Base-by-base conservation (phyloP, 352 stramenopile genomes). In the Globisporangium nodosum region DNA sequence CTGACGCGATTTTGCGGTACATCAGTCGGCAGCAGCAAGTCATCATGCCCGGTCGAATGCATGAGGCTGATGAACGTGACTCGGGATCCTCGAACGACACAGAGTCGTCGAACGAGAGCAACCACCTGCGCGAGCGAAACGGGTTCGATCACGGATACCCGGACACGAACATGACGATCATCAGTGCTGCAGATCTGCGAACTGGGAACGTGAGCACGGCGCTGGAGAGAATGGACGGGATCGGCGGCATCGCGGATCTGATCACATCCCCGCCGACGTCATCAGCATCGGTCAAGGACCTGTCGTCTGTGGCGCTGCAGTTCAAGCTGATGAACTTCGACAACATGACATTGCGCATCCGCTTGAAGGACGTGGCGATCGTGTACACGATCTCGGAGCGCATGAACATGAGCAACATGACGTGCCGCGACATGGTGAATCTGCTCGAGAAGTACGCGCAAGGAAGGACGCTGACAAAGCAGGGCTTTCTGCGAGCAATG, bases 311-410 rank as follows among this genome's bases (percentile, higher is more conserved):
- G 24, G 85, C 82, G 18, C 58, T 95, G 15, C 83, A 93, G 50
- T 95, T 95, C 66, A 92, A 92, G 57, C 63, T 95, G n/a, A 95
- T 81, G 11, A 91, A 69, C 49, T 94, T 88, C 58, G 85, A 94
- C 61, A 89, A 86, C 53, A 91, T 76, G 20, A 76, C 73, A 3
- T 63, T 95, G 30, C 78, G 81, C 11, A 93, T 95, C 64, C 83
- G 85, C 5, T 60, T 95, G 16, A 91, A 92, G 53, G 85, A 95
- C 49, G 83, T 95, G 0, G 85, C 85, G 0, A 90, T 92, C 47
- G 81, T 95, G 18, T 95, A 92, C 65, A 95, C 83, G 6, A 90
- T 95, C 37, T 86, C 85, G 0, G 85, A 95, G 53, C 81, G 83
- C 37, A 86, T 95, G 77, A 85, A 84, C 15, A 75, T 93, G n/a